phyloP scores from a whole-genome alignment of 1,284 basidiomycete species.

The Trametes sp. region DNA sequence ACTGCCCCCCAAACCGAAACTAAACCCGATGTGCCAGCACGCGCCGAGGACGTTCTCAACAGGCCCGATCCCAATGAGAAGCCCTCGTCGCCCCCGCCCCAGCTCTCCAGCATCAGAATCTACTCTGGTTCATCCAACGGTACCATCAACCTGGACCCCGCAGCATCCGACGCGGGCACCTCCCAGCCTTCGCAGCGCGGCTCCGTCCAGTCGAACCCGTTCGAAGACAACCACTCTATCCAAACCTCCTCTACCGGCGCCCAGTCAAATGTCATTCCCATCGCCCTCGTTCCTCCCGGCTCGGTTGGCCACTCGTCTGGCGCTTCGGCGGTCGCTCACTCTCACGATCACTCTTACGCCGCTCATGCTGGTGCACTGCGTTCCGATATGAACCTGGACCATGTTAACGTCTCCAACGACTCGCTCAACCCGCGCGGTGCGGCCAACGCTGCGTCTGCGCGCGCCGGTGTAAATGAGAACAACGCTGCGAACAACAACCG shows the following conservation, averaged over 20 bases:
- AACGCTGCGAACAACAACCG: slow-evolving; percentile 55
- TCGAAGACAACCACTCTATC: slow-evolving; percentile 77
- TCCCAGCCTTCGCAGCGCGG: slow-evolving; percentile 38
- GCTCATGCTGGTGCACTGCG: slow-evolving; percentile 19
- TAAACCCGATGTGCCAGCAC: slow-evolving; percentile 71
- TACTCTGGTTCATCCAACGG: slow-evolving; percentile 54
- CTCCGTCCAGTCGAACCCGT: slow-evolving; percentile 66
- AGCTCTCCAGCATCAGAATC: slow-evolving; percentile 53
- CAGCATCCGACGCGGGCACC: slow-evolving; percentile 42
- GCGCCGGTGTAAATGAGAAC: slow-evolving; percentile 51
- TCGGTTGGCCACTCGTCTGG: slow-evolving; percentile 44
- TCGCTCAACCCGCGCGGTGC: slow-evolving; percentile 48
- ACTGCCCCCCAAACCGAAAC: slow-evolving; percentile 45
- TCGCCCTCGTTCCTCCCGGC: slow-evolving; percentile 76
- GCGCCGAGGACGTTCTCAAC: slow-evolving; percentile 78
- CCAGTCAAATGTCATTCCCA: slow-evolving; percentile 86
- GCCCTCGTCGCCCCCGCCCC: slow-evolving; percentile 38
- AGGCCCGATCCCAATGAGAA: slow-evolving; percentile 82
- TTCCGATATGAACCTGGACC: slow-evolving; percentile 45
- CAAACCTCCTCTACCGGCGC: slow-evolving; percentile 75
- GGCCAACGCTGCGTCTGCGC: slow-evolving; percentile 56
- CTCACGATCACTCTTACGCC: slow-evolving; percentile 35
- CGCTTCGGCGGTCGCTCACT: slow-evolving; percentile 44
- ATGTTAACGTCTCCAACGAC: slow-evolving; percentile 67
- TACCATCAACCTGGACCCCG: slow-evolving; percentile 67